A percentile compares a stretch with the other conserved stretches of the same genome.
These are phyloP conservation scores for Anisodus tanguticus DNA, from an alignment of 257 asterid genomes.

Conservation along the genomic window DNA sequence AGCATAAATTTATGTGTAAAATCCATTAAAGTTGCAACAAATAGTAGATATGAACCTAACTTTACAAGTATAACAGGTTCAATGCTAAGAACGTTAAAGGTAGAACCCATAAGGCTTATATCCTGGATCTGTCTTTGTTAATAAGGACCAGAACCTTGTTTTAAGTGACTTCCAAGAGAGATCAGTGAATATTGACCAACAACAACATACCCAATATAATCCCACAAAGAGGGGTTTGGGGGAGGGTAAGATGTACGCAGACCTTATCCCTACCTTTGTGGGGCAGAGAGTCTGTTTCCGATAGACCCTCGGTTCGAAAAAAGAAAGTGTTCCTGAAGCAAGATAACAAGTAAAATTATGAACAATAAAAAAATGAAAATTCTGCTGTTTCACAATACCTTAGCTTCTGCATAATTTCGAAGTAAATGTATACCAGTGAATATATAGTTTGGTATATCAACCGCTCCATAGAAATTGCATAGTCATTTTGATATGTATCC, in stretches of 20 bases:
- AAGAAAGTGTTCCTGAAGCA: too few species aligned
- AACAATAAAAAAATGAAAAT: not conserved
- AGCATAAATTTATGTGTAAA: not conserved
- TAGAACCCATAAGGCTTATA: not conserved
- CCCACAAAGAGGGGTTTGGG: too few species aligned
- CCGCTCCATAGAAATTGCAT: not conserved
- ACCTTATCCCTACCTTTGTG: too few species aligned
- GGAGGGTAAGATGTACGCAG: too few species aligned
- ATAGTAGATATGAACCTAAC: not conserved
- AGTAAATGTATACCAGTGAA: not conserved
- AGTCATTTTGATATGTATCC: slow-evolving; percentile 2
- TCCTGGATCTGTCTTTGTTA: not conserved
- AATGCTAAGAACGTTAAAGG: not conserved
- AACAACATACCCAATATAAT: too few species aligned
- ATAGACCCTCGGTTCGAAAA: too few species aligned
- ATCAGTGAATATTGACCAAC: not conserved
- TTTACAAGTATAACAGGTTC: not conserved
- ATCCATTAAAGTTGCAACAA: not conserved
- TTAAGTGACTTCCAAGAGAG: not conserved
- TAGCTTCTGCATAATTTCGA: not conserved
- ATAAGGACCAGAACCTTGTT: not conserved
- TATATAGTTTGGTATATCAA: not conserved
- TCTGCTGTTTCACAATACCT: slow-evolving; percentile 16
- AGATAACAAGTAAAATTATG: too few species aligned
- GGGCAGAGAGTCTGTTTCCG: too few species aligned